These are phyloP conservation scores for Nectriaceae sp. DNA, from an alignment of 2,329 filamentous ascomycete species.

Conservation along the genomic window DNA sequence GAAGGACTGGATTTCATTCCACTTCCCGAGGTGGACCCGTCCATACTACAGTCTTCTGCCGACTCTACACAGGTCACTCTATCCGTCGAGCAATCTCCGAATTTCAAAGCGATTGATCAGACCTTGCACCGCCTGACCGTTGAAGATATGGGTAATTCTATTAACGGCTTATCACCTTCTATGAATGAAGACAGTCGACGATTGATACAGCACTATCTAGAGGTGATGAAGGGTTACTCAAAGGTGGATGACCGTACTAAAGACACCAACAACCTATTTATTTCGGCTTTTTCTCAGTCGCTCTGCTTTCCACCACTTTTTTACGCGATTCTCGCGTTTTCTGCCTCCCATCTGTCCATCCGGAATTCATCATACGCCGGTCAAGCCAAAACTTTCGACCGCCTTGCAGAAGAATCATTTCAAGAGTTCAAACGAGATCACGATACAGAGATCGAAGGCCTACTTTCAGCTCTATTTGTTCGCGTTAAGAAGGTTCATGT, in stretches of 20 bases:
- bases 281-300: conserved; percentile 14
- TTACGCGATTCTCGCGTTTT: conserved; percentile 17
- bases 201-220: conserved; percentile 17
- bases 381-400: conserved; percentile 6
- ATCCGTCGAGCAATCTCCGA: neutral
- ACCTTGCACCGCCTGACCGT: neutral
- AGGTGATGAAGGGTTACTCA: conserved; percentile 19
- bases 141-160: neutral
- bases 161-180: neutral
- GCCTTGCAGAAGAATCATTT: conserved; percentile 11
- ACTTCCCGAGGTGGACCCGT: conserved; percentile 8
- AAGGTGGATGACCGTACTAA: conserved; percentile 16
- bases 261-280: conserved; percentile 15
- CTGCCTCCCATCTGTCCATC: conserved; percentile 15
- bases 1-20: conserved; percentile 18
- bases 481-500: conserved; percentile 16
- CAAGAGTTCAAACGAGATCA: conserved; percentile 4
- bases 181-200: conserved; percentile 11
- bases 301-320: conserved; percentile 16
- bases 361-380: conserved; percentile 5
- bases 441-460: conserved; percentile 6
- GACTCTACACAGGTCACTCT: neutral
- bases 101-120: neutral
- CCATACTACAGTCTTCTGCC: conserved; percentile 2
- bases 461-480: conserved; percentile 15